Evolutionary conservation across 768 basidiomycete genomes (phyloP), one percentile per base, ranked within the genome.

Genomic region (Suillus spraguei): DNA sequence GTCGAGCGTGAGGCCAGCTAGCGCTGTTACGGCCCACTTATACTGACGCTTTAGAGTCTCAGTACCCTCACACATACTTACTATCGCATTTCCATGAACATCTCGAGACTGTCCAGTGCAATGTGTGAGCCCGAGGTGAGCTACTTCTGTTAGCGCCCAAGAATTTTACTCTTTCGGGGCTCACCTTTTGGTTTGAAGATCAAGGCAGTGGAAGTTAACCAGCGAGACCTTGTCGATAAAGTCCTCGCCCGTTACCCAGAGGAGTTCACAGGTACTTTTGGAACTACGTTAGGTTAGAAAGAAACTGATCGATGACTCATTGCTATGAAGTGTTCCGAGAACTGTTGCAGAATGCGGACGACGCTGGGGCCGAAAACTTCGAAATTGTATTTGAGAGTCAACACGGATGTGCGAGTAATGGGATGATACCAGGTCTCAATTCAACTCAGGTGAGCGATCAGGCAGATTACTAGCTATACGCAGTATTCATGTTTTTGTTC

Each of bases 341-440:
- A 67, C 73, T 87, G 24, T 69, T 86, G 10, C 85, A 86, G 68
- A 87, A 87, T 69, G 82, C 85, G 11, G 84, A 85, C 65, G 84
- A 85, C 71, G 84, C 78, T 1, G 75, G 72, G 1, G 73, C 79
- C 1, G 68, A 63, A 22, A 64, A 49, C 0, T 72, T 81, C 13
- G 70, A 80, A 62, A 68, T 82, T 4, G 73, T 72, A 46, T 81
- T 81, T 62, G 67, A 73, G 47, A 78, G 46, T 65, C 42, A 75
- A 0, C 36, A 59, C 39, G 59, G 59, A 55, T 64, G 10, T 50
- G 28, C 64, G 38, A 55, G 60, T 28, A 38, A 54, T 60, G 59
- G 28, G 22, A 39, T 22, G 32, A 33, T 32, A 20, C 22, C 32
- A 20, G 60, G 11, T 5, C 20, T 24, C 24, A 36, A 39, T 39